Base-by-base conservation (phyloP, 306 rosid genomes). In the Gleditsia sinensis region DNA sequence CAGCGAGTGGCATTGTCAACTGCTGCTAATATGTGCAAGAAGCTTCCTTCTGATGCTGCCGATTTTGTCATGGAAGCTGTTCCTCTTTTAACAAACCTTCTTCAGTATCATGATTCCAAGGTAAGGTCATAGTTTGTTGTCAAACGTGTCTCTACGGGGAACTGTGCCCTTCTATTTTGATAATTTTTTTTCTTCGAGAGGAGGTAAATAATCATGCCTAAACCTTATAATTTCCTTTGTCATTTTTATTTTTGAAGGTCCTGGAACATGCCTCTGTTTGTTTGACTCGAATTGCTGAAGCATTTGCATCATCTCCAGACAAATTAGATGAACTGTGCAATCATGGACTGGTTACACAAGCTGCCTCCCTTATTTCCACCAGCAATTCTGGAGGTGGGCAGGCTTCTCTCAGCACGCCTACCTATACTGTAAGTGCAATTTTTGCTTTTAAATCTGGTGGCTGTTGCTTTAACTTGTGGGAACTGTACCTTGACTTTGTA, bases 21-120 rank as follows among this genome's bases (percentile, higher is more conserved):
- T 79, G 99, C 99, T 73, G 99, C 99, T 16, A 95, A 95, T 78
- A 95, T 95, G 97, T 95, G 99, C 88, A 95, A 92, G 92, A 95
- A 95, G 72, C 99, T 95, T 81, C 98, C 99, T 63, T 87, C 98
- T 14, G 99, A 95, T 79, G 99, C 98, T 40, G 89, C 98, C 60
- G 99, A 95, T 79, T 95, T 95, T 85, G 99, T 95, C 74, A 95
- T 95, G 99, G 99, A 95, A 86, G 97, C 99, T 49, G 98, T 95
- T 61, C 99, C 99, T 25, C 88, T 90, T 50, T 75, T 95, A 83
- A 95, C 98, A 2, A 95, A 95, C 83, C 97, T 95, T 69, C 97
- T 95, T 79, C 99, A 95, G 77, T 90, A 92, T 82, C 99, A 87
- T 79, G 99, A 95, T 89, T 75, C 98, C 58, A 95, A 95, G 96